Evolutionary conservation across 495 filamentous ascomycete genomes (phyloP), one percentile per base, ranked within the genome.

Genomic region (Recurvomyces mirabilis): DNA sequence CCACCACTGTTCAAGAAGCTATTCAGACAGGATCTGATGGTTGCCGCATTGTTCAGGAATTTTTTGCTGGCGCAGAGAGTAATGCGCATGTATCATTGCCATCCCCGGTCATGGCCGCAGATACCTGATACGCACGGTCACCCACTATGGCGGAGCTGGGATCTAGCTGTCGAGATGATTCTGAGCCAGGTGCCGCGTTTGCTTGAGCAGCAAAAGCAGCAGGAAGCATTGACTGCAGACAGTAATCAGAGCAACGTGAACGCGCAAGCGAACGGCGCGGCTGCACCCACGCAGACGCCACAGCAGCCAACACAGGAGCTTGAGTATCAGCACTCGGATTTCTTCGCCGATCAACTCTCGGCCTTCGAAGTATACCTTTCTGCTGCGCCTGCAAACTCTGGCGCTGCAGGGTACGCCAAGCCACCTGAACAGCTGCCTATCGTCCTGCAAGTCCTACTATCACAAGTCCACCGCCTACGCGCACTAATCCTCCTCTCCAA

Each of bases 1-100:
- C 79, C 87, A 3, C 75, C 84, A 13, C 65, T 94, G 14, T 99
- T 99, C 64, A 89, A 93, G 65, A 93, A 93, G 55, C 82, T 95
- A 38, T 99, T 96, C 59, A 69, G 91, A 9, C 91, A 99, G 56
- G 91, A 99, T 60, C 69, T 99, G n/a, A 96, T 99, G 91, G 91
- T 96, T 22, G 91, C 91, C 12, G 91, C 91, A 12, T 71, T 99
- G 0, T 99, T 96, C 61, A 74, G 91, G 24, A 96, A 96, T 59
- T 99, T 95, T 55, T 71, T 99, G 6, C 75, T 99, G 5, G 84
- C 84, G 17, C 91, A 96, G 64, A 76, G 91, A 41, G 84, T 96
- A 46, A 95, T 99, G 91, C 76, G 81, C 38, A 82, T 85, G 4
- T 93, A 96, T 57, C 85, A 87, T 49, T 96, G 93, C 60, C 84